Percentiles rank a stretch among this genome's conserved stretches.
These are phyloP conservation scores for Saccharomycopsis microspora DNA, from an alignment of 805 yeast species.

Conservation along the genomic window DNA sequence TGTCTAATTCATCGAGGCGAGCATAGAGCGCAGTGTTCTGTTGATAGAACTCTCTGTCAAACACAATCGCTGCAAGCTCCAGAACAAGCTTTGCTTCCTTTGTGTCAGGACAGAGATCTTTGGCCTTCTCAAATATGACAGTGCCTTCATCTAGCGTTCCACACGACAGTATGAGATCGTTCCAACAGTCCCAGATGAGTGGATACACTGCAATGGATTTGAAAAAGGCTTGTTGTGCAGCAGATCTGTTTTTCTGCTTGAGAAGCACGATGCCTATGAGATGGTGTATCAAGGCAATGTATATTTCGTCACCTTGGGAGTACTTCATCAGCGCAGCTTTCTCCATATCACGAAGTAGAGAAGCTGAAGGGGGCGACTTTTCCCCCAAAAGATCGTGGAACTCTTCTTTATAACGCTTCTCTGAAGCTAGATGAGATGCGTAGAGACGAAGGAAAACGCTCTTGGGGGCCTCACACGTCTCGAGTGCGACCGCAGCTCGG, in stretches of 20 bases:
- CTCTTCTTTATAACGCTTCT: conserved; percentile 60
- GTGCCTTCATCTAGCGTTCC: conserved; percentile 51
- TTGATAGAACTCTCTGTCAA: conserved; percentile 73
- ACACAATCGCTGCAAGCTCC: conserved; percentile 52
- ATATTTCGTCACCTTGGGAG: conserved; percentile 3
- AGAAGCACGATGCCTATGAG: conserved; percentile 58
- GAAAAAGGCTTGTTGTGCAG: conserved; percentile 52
- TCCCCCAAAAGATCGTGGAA: conserved; percentile 51
- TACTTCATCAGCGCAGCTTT: neutral
- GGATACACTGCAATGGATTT: conserved; percentile 61
- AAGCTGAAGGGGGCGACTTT: conserved; percentile 20
- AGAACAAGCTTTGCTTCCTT: conserved; percentile 24
- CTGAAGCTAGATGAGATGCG: conserved; percentile 64
- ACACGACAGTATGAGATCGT: conserved; percentile 57
- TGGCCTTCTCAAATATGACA: conserved; percentile 18
- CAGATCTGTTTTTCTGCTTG: conserved; percentile 45
- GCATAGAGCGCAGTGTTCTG: conserved; percentile 41
- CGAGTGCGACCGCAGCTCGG: conserved; percentile 53
- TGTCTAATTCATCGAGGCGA: conserved; percentile 36
- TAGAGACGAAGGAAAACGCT: conserved; percentile 57
- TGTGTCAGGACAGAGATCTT: neutral
- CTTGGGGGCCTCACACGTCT: conserved; percentile 37
- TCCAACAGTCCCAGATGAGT: conserved; percentile 92
- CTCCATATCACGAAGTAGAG: too few relatives aligned
- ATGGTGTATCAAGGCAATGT: conserved; percentile 41